Base-by-base conservation (phyloP, 164 flowering plant genomes). In the Vitis rupestris region DNA sequence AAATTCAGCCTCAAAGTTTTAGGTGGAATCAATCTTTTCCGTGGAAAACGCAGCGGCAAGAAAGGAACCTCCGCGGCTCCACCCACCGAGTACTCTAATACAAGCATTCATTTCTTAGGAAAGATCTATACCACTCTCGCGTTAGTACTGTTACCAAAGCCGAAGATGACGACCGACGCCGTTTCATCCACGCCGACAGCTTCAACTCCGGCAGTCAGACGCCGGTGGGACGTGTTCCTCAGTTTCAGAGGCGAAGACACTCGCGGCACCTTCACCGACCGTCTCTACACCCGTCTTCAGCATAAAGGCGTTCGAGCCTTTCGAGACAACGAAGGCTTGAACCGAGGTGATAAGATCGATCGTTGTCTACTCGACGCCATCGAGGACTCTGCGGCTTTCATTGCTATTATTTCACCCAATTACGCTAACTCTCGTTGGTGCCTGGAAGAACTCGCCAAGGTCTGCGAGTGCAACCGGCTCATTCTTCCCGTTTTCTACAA, bases 231-330 rank as follows among this genome's bases (percentile, higher is more conserved):
- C 57, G 83, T 80, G 14, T 83, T 83, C 70, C 50, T 83, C 50
- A 83, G 83, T 59, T 83, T 83, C 64, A 68, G 78, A 37, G 86
- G 76, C 16, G 80, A 70, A 27, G 82, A 81, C 76, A 78, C 82
- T 8, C 80, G 78, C 61, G 23, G 74, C 49, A 55, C 37, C 57
- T 31, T 83, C 82, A 78, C 74, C 13, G 59, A n/a, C 3, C 23
- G 13, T 29, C 78, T 83, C 66, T 72, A 67, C 74, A 49, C 48
- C 4, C 66, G 47, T 10, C 75, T 83, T 8, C 1, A 1, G 1
- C 19, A 15, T 6, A 13, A 50, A 4, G 80, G 80, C 13, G 64
- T 81, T 30, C 59, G 71, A 0, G 58, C 66, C 6, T 83, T 83
- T 59, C 64, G 15, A 9, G 81, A 81, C 59, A 72, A 77, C 50